phyloP scores from a whole-genome alignment of 805 yeast genomes.

The Nakazawaea populi region DNA sequence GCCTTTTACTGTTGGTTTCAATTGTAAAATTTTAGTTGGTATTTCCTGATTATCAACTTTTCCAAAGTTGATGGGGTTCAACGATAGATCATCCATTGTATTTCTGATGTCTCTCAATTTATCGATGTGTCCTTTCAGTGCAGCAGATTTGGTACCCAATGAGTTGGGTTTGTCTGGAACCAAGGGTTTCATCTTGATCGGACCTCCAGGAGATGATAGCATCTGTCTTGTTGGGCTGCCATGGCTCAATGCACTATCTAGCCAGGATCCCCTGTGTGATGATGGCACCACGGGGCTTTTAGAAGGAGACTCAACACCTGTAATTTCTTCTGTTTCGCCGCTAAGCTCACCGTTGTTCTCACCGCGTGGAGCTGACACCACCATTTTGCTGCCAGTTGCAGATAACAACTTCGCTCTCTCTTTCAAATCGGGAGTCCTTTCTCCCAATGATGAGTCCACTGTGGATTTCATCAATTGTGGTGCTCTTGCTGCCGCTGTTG shows the following conservation, averaged over 20 bases:
- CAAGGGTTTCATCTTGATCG: constrained; percentile 8
- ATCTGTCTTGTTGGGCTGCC: background rate
- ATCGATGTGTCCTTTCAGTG: background rate
- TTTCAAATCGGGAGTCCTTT: constrained; percentile 11
- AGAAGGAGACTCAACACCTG: background rate
- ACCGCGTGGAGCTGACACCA: background rate
- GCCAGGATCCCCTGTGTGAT: constrained; percentile 5
- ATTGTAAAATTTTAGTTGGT: too few species aligned
- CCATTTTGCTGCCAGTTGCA: background rate
- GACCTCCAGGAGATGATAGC: background rate
- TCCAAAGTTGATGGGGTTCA: background rate
- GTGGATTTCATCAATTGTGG: constrained; percentile 13
- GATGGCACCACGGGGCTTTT: background rate
- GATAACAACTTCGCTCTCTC: constrained; percentile 11
- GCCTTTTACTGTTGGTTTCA: background rate
- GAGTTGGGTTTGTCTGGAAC: constrained; percentile 9
- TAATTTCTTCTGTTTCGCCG: background rate
- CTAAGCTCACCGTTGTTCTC: background rate
- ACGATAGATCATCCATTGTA: background rate
- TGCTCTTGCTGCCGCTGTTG: constrained; percentile 19
- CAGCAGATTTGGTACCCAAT: background rate
- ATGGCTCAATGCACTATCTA: constrained; percentile 7
- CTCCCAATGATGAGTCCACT: constrained; percentile 13
- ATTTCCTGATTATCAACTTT: background rate
- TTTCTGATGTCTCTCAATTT: background rate